These are phyloP conservation scores for Rhodotorula sp. DNA, from an alignment of 1,284 basidiomycete genomes.

Conservation along the genomic window DNA sequence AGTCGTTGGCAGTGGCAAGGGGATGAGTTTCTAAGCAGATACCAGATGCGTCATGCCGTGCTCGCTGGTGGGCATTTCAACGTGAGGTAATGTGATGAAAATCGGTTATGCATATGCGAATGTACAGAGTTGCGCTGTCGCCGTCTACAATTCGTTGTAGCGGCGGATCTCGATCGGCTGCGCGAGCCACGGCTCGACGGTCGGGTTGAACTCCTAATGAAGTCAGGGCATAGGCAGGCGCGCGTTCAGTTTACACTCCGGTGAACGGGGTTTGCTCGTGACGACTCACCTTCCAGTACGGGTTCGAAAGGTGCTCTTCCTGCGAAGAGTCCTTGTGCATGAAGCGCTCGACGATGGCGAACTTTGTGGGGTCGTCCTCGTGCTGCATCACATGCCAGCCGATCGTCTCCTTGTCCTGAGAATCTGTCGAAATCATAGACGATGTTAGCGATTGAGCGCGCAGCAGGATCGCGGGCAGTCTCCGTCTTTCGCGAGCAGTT, in stretches of 20 bases:
- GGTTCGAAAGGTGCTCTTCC: constrained; percentile 24
- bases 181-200: constrained; percentile 26
- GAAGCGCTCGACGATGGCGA: constrained; percentile 26
- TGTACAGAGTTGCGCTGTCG: neutral
- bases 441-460: neutral
- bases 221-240: neutral
- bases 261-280: neutral
- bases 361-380: constrained; percentile 19
- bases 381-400: constrained; percentile 18
- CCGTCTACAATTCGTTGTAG: constrained; percentile 16
- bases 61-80: too few species aligned
- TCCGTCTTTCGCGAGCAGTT: too few species aligned
- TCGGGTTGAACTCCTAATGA: constrained; percentile 19
- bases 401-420: constrained; percentile 21
- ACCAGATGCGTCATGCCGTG: too few species aligned
- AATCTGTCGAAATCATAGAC: neutral
- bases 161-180: constrained; percentile 20
- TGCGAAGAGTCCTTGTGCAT: constrained; percentile 14
- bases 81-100: too few species aligned
- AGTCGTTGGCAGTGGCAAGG: too few species aligned
- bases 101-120: too few species aligned
- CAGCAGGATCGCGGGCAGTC: too few species aligned
- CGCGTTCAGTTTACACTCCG: too few species aligned
- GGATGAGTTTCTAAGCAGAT: too few species aligned
- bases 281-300: constrained; percentile 15